phyloP scores from a whole-genome alignment of 1,139 yeast genomes.

The Pichia sp. region DNA sequence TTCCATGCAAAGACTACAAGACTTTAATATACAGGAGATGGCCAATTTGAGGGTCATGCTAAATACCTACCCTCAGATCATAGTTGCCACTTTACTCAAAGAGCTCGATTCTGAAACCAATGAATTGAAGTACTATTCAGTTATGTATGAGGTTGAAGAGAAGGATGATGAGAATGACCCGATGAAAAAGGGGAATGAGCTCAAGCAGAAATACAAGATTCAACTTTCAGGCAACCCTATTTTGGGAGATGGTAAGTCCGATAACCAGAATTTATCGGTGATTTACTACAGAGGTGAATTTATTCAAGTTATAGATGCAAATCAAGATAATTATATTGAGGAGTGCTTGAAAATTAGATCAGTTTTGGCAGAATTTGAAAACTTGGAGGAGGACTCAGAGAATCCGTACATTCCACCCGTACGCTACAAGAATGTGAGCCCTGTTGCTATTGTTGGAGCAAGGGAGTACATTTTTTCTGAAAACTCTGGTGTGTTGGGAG shows the following conservation, averaged over 20 bases:
- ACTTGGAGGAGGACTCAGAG: constrained; percentile 30
- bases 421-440: constrained; percentile 31
- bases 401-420: constrained; percentile 42
- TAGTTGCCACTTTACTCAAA: constrained; percentile 49
- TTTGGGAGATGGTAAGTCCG: constrained; percentile 85
- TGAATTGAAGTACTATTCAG: constrained; percentile 38
- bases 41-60: constrained; percentile 50
- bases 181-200: constrained; percentile 29
- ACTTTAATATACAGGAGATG: constrained; percentile 44
- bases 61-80: constrained; percentile 52
- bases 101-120: constrained; percentile 22
- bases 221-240: constrained; percentile 79
- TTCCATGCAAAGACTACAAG: constrained; percentile 64
- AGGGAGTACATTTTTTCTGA: constrained; percentile 86
- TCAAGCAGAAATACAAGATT: constrained; percentile 46
- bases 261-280: constrained; percentile 75
- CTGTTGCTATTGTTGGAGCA: constrained; percentile 84
- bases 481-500: constrained; percentile 79
- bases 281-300: constrained; percentile 81
- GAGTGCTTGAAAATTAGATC: constrained; percentile 80
- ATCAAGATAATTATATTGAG: constrained; percentile 81
- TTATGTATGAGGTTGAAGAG: constrained; percentile 36
- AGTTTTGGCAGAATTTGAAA: constrained; percentile 75
- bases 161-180: constrained; percentile 32
- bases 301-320: constrained; percentile 81